Evolutionary conservation across 2,329 filamentous ascomycete species (phyloP).

Genomic region (Xylaria sp.): DNA sequence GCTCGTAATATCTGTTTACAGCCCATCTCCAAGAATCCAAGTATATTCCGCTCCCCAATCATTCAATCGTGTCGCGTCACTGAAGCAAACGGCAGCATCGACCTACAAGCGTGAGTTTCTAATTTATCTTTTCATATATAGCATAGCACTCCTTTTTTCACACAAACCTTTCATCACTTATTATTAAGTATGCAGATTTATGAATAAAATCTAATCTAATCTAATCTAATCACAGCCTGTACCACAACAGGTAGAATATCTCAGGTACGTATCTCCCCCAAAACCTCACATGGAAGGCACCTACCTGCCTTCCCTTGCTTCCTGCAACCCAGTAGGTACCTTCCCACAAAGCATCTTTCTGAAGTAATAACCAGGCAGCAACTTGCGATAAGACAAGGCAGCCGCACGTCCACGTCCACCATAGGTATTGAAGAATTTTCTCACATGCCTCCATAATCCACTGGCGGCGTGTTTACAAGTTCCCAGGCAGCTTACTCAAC

Average conservation of each 20-base stretch:
- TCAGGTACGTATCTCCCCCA: background rate
- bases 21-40: background rate
- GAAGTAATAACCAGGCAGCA: background rate
- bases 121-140: background rate
- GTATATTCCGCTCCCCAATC: background rate
- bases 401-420: background rate
- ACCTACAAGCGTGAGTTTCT: too few relatives aligned
- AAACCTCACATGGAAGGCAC: background rate
- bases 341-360: background rate
- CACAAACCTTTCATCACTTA: background rate
- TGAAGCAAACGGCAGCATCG: background rate
- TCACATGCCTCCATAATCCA: background rate
- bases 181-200: background rate
- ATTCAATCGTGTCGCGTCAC: background rate
- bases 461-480: background rate
- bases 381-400: background rate
- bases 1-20: background rate
- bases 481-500: background rate
- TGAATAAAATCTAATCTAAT: too few relatives aligned
- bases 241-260: background rate
- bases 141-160: background rate
- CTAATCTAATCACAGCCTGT: too few relatives aligned
- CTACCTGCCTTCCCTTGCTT: background rate
- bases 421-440: background rate
- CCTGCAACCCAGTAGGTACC: background rate